phyloP scores from a whole-genome alignment of 2,329 filamentous ascomycete genomes.

The Diaporthe citriasiana region DNA sequence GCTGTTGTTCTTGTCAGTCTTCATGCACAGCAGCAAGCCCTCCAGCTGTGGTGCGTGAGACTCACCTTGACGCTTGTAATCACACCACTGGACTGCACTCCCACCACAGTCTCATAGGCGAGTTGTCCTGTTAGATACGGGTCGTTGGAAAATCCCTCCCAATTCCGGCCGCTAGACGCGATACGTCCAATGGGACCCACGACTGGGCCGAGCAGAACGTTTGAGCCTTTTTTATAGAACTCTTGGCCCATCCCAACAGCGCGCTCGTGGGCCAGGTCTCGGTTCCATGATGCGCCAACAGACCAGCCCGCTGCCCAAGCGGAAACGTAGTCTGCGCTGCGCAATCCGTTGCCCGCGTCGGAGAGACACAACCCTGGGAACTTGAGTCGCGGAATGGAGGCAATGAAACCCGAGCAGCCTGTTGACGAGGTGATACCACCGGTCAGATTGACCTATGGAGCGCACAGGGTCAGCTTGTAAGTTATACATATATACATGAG shows the following conservation, averaged over 20 bases:
- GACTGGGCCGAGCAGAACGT: constrained; percentile 82
- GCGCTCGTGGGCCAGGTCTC: constrained; percentile 75
- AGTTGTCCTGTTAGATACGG: constrained; percentile 67
- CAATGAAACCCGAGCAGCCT: constrained; percentile 62
- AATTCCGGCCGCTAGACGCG: constrained; percentile 72
- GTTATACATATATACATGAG: no score
- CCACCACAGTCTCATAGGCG: constrained; percentile 67
- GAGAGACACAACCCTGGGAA: constrained; percentile 61
- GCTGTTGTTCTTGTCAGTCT: constrained; percentile 60
- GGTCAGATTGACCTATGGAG: constrained; percentile 74
- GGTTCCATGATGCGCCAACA: constrained; percentile 74
- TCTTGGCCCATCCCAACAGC: constrained; percentile 82
- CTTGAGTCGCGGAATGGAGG: constrained; percentile 53
- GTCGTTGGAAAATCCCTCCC: constrained; percentile 61
- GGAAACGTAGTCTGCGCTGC: constrained; percentile 59
- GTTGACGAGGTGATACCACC: constrained; percentile 70
- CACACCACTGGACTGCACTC: constrained; percentile 78
- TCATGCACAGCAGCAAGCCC: not conserved
- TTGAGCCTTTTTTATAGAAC: constrained; percentile 79
- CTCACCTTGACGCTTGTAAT: constrained; percentile 70
- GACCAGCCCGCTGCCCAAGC: constrained; percentile 58
- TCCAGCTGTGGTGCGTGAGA: not conserved
- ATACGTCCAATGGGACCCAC: constrained; percentile 74
- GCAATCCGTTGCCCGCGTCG: constrained; percentile 61
- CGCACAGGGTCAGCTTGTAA: constrained; percentile 45